Evolutionary conservation across 768 basidiomycete genomes (phyloP).

Genomic region (Crassisporium funariophilum): DNA sequence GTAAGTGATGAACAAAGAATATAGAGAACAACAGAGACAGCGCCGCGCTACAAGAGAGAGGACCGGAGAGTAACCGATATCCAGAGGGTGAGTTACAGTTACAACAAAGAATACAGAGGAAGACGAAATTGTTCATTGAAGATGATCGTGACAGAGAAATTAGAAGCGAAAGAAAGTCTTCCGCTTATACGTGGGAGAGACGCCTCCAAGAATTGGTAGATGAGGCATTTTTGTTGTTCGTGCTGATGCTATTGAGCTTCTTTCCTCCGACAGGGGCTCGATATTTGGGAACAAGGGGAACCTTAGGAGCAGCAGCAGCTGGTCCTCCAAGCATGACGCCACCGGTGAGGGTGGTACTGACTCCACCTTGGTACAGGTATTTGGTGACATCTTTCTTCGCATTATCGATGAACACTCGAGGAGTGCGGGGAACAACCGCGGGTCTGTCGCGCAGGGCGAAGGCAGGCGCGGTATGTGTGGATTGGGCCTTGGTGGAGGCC

Average conservation of each 20-base stretch:
- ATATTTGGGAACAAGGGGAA: slow-evolving; percentile 17
- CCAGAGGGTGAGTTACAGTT: no score
- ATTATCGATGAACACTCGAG: slow-evolving; percentile 25
- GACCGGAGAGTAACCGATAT: no score
- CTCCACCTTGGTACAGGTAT: slow-evolving; percentile 45
- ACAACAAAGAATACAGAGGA: no score
- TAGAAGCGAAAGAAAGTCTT: neutral
- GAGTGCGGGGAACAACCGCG: slow-evolving; percentile 3
- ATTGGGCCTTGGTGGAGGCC: slow-evolving; percentile 17
- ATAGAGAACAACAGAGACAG: no score
- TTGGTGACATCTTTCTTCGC: slow-evolving; percentile 30
- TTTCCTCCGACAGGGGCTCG: slow-evolving; percentile 18
- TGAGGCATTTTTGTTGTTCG: slow-evolving; percentile 5
- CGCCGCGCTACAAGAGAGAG: no score
- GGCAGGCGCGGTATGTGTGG: slow-evolving; percentile 8
- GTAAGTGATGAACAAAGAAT: no score
- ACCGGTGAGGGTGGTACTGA: slow-evolving; percentile 44
- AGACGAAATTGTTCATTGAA: no score
- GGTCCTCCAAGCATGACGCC: slow-evolving; percentile 44
- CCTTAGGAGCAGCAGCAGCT: neutral
- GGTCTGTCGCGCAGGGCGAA: slow-evolving; percentile 15
- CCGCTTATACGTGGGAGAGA: slow-evolving; percentile 9
- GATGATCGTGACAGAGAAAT: no score
- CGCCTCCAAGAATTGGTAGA: slow-evolving; percentile 19
- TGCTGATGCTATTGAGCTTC: slow-evolving; percentile 9